Base-by-base conservation (phyloP, 78 protist genomes). In the Chrysochromulina tobinii region DNA sequence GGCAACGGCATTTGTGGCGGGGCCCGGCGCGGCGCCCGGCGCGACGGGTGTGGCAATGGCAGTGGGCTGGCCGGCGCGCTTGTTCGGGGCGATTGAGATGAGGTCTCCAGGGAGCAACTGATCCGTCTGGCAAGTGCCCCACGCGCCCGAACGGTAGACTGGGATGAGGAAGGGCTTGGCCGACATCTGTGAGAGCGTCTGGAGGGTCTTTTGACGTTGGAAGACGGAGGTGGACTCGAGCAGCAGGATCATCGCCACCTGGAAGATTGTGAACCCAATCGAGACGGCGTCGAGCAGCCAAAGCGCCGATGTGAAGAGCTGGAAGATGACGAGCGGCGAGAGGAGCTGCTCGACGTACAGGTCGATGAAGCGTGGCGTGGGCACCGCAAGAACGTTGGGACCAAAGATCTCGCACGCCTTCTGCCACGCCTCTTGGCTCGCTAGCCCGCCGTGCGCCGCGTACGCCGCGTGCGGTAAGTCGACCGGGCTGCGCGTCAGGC, bases 261-360 rank as follows among this genome's bases (percentile, higher is more conserved):
- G 61, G 88, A 83, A 83, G 54, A 23, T 55, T 53, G 88, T 57
- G 88, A 57, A 83, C 55, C 84, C 84, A 27, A 17, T 2, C 55
- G 72, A 83, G 68, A 57, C 61, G 54, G 61, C 64, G 51, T 83
- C 88, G 12, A 83, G 61, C 68, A 83, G 67, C 88, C 88, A 83
- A 0, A 83, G 88, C 72, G 58, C 53, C 50, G 88, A 54, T 6
- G 48, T 17, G 68, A 83, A 83, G 12, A 83, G 3, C 68, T 83
- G 88, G 68, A 83, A 83, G n/a, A 83, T 57, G 14, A 21, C 88
- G 67, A 83, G 61, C 18, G 88, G 88, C 21, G 88, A 83, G 51
- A 83, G 88, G 54, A 83, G 88, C 88, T 83, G 88, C 88, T 83
- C 88, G 55, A 57, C 20, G 88, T 83, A 83, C 69, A 83, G 61